Evolutionary conservation across 2,329 filamentous ascomycete species (phyloP), one percentile per base, ranked within the genome.

Genomic region (Blastomyces parvus): DNA sequence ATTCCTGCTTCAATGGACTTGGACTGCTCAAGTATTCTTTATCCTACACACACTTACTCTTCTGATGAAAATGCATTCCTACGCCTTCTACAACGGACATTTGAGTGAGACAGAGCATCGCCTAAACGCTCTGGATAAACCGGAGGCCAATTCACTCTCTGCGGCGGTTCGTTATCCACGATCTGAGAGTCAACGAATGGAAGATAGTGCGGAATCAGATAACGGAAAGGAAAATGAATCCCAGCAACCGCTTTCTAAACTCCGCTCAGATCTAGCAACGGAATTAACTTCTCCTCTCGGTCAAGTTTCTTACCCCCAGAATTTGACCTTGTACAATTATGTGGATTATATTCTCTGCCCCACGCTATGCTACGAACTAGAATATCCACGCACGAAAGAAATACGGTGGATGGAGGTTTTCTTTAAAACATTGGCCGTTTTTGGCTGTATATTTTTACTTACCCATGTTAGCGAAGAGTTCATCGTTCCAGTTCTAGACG

Each of bases 51-150:
- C 91, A 53, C 86, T 99, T 77, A 88, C 90, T 8, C 82, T 99
- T 25, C 86, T 97, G 60, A 99, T 99, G 94, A 99, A 99, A 81
- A 94, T 97, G 86, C 94, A 99, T 75, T 97, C 92, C 6, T 99
- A 96, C 72, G 89, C 91, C 30, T 99, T 97, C 76, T 99, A 99
- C 80, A 97, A 97, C 70, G 94, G 94, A 13, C 94, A 99, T 75
- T 81, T 99, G 19, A 90, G 88, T 68, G 90, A 94, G 74, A 95
- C 91, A 0, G 85, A 95, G 74, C 87, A 88, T 72, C 87, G 91
- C 13, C 82, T 99, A 14, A 85, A 84, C 63, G 86, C 86, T 50
- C 86, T 99, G 42, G 94, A 99, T 74, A 91, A 91, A 1, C 83
- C 84, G n/a, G 85, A 83, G 4, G 84, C 69, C 6, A 67, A 84